Evolutionary conservation across 441 rosid species (phyloP).

Genomic region (Croton laevigatus): DNA sequence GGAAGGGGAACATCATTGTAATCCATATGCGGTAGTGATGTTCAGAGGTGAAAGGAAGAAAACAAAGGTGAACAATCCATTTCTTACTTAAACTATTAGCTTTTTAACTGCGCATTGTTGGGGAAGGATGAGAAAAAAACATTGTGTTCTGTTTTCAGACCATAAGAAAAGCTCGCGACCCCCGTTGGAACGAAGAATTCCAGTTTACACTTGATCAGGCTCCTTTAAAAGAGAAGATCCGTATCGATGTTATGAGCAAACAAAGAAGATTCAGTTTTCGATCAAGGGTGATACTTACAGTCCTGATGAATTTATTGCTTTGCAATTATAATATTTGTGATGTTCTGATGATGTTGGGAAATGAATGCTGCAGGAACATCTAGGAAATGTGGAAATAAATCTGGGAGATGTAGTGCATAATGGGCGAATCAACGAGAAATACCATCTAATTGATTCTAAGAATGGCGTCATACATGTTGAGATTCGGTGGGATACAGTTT

Average conservation of each 20-base stretch:
- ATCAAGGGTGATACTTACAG: constrained; percentile 47
- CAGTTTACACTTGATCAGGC: constrained; percentile 80
- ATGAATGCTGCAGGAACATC: constrained; percentile 49
- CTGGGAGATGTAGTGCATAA: constrained; percentile 75
- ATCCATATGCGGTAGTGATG: constrained; percentile 69
- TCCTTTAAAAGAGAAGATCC: constrained; percentile 74
- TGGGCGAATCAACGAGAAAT: constrained; percentile 77
- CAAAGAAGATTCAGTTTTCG: constrained; percentile 60
- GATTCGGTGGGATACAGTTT: constrained; percentile 72
- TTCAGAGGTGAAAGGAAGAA: constrained; percentile 77
- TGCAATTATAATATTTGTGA: background rate
- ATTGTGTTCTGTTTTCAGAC: constrained; percentile 31
- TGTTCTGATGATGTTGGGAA: too few relatives aligned
- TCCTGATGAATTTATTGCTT: background rate
- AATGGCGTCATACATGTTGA: constrained; percentile 75
- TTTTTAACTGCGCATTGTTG: too few relatives aligned
- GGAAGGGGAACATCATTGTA: constrained; percentile 70
- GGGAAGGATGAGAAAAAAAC: too few relatives aligned
- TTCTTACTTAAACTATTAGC: background rate
- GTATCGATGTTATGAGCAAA: constrained; percentile 72
- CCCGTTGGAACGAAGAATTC: constrained; percentile 87
- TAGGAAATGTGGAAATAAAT: constrained; percentile 83
- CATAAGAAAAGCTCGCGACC: constrained; percentile 67
- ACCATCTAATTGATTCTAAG: constrained; percentile 79
- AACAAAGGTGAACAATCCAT: constrained; percentile 56